Evolutionary conservation across 208 protist species (phyloP).

Genomic region (Trypanosoma grayi): DNA sequence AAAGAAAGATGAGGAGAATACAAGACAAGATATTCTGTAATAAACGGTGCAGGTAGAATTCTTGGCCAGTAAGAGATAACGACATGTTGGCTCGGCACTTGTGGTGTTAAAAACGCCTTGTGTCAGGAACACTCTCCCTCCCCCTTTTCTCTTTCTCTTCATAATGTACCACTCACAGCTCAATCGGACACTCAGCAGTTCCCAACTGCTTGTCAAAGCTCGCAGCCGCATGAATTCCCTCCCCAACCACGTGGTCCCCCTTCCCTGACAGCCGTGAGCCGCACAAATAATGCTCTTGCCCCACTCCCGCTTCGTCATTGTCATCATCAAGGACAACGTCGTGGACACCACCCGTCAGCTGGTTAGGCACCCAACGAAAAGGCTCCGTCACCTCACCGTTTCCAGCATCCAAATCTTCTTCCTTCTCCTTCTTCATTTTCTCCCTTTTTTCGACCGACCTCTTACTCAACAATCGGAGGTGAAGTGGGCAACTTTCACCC

Average conservation of each 20-base stretch:
- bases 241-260: no score
- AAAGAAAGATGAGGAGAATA: no score
- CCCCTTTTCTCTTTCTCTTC: background rate
- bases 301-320: slow-evolving; percentile 7
- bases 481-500: slow-evolving; percentile 13
- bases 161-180: no score
- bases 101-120: background rate
- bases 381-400: background rate
- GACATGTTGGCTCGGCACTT: no score
- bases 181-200: slow-evolving; percentile 67
- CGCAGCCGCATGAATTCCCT: background rate
- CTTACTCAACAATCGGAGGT: slow-evolving; percentile 13
- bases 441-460: background rate
- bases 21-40: background rate
- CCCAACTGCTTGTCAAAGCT: slow-evolving; percentile 16
- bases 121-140: background rate
- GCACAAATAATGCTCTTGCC: background rate
- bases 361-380: slow-evolving; percentile 17
- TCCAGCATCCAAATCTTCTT: background rate
- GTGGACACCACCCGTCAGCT: background rate
- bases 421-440: background rate
- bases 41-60: background rate
- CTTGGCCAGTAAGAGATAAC: no score
- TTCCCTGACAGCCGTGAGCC: no score
- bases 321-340: slow-evolving; percentile 26